Evolutionary conservation across 2,329 filamentous ascomycete genomes (phyloP), one percentile per base, ranked within the genome.

Genomic region (Neofusicoccum ribis): DNA sequence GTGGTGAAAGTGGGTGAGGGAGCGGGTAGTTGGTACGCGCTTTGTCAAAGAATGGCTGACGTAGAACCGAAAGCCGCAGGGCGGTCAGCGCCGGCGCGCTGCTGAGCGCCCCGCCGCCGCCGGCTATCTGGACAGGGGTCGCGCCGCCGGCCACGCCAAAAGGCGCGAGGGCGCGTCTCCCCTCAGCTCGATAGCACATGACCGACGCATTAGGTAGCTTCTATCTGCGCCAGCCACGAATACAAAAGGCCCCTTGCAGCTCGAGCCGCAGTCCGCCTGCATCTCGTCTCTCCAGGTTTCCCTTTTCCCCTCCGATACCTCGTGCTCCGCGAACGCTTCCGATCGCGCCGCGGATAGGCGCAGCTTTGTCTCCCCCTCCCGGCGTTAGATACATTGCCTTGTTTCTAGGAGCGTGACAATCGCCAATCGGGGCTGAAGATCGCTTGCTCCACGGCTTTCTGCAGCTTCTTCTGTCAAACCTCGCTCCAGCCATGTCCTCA

Each of bases 241-340:
- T 64, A 64, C 61, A 64, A 64, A 64, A 64, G 61, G 34, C 27
- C 61, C 43, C 56, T 60, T 60, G 43, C 56, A 60, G 56, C 56
- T 60, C 56, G 43, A 60, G 43, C 56, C 43, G 56, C 56, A 60
- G 41, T 20, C 15, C 50, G 31, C 61, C 61, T 36, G 41, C 61
- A 27, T 64, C 41, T 39, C 27, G 49, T 37, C 41, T 31, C 31
- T 56, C 50, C 43, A 43, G 60, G 47, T 31, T 23, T 27, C 60
- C 31, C 8, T 51, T 47, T 46, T 39, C 44, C 47, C 14, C 49
- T 37, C 39, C 41, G 39, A 17, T 7, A 20, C 46, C 61, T 52
- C 61, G 39, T 36, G 17, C 61, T 64, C 9, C 27, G 27, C 27
- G 27, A 31, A 43, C 56, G 56, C 56, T 47, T 34, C 43, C 56